These are phyloP conservation scores for Amanita molliuscula DNA, from an alignment of 768 basidiomycete species.

Conservation along the genomic window DNA sequence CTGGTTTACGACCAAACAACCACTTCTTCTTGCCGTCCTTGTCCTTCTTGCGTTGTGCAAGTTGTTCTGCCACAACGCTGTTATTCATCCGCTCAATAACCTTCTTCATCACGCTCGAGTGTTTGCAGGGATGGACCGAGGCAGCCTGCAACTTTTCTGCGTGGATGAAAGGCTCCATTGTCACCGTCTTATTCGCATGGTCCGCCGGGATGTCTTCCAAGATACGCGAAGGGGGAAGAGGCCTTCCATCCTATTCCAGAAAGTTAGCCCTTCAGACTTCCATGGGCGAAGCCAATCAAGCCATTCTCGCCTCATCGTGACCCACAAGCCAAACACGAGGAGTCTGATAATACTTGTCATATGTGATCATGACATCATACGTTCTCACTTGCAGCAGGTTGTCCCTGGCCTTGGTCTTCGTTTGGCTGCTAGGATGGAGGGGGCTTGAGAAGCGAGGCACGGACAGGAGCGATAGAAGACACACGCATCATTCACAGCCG, in stretches of 20 bases:
- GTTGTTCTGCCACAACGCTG: constrained; percentile 74
- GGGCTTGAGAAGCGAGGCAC: background rate
- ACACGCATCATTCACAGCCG: constrained; percentile 35
- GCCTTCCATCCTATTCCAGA: constrained; percentile 63
- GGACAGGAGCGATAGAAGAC: background rate
- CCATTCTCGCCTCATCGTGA: constrained; percentile 74
- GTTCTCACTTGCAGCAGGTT: constrained; percentile 94
- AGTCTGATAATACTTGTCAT: constrained; percentile 99
- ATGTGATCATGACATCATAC: constrained; percentile 99
- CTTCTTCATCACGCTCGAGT: constrained; percentile 99
- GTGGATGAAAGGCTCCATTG: constrained; percentile 98
- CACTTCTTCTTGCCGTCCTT: constrained; percentile 75
- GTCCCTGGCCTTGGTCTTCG: constrained; percentile 53
- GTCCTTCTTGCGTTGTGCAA: constrained; percentile 49
- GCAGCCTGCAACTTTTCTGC: constrained; percentile 76
- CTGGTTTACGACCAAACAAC: constrained; percentile 68
- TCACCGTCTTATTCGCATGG: constrained; percentile 97
- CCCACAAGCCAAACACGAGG: constrained; percentile 97
- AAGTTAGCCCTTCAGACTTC: background rate
- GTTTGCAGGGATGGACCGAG: constrained; percentile 97
- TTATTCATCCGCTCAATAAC: constrained; percentile 98
- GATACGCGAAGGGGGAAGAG: constrained; percentile 81
- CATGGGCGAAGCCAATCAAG: background rate
- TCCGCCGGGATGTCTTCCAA: constrained; percentile 97
- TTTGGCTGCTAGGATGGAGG: constrained; percentile 29